Percentiles rank a stretch among this genome's conserved stretches.
Conservation (phyloP, 768 basidiomycete species). For the Trametes maxima region DNA sequence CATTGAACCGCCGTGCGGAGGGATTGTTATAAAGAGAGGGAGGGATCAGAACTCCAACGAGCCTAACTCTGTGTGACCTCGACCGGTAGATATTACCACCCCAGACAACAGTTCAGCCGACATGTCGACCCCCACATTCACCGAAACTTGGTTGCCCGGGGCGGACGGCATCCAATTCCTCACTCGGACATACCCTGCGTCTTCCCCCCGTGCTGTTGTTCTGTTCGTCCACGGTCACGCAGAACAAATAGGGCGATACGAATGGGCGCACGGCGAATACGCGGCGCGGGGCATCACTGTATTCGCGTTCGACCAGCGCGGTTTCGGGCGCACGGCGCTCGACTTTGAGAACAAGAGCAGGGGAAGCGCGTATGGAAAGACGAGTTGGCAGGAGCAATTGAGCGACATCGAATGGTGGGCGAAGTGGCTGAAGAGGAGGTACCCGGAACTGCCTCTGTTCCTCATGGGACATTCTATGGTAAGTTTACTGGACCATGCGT, state of each 20-base stretch:
- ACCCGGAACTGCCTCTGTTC: slow-evolving; percentile 55
- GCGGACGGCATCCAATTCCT: slow-evolving; percentile 55
- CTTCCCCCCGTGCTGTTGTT: slow-evolving; percentile 49
- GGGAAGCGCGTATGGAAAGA: slow-evolving; percentile 60
- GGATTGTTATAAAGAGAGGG: too few relatives aligned
- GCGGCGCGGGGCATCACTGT: slow-evolving; percentile 56
- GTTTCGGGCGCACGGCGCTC: slow-evolving; percentile 70
- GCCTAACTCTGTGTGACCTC: too few relatives aligned
- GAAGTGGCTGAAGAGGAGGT: slow-evolving; percentile 44
- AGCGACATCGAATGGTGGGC: slow-evolving; percentile 69
- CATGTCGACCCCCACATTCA: slow-evolving; percentile 24
- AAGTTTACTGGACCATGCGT: slow-evolving; percentile 17
- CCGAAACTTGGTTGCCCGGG: slow-evolving; percentile 58
- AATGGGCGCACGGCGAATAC: slow-evolving; percentile 57
- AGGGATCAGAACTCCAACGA: too few relatives aligned
- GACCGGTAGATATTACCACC: too few relatives aligned
- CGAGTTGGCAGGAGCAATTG: slow-evolving; percentile 59
- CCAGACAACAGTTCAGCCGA: too few relatives aligned
- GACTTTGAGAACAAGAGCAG: slow-evolving; percentile 57
- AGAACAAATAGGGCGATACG: slow-evolving; percentile 70
- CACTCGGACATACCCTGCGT: slow-evolving; percentile 59
- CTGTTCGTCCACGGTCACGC: slow-evolving; percentile 78
- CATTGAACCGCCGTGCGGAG: too few relatives aligned
- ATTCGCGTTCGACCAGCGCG: slow-evolving; percentile 75
- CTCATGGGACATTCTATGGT: slow-evolving; percentile 79